These are phyloP conservation scores for Leishmania tropica DNA, from an alignment of 208 protist species.

Conservation along the genomic window DNA sequence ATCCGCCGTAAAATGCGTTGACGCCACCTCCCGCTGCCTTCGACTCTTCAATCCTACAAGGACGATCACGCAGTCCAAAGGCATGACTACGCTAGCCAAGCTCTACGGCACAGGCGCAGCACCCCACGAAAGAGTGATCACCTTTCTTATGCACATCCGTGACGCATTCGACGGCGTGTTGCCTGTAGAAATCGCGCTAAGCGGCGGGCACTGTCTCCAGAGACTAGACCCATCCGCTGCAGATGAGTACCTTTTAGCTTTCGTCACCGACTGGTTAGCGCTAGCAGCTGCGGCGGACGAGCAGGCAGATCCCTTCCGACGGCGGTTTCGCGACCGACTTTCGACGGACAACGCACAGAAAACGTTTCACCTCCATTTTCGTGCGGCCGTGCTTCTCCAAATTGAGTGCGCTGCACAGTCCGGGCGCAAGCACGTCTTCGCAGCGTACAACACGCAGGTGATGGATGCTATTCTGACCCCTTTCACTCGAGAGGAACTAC, in stretches of 20 bases:
- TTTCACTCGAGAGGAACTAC: neutral
- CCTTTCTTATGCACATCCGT: conserved; percentile 40
- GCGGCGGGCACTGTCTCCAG: conserved; percentile 33
- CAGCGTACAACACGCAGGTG: neutral
- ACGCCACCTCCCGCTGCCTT: conserved; percentile 45
- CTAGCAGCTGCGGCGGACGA: neutral
- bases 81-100: conserved; percentile 40
- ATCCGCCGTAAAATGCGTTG: conserved; percentile 29
- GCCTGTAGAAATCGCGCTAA: conserved; percentile 35
- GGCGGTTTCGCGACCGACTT: neutral
- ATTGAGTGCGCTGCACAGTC: conserved; percentile 18
- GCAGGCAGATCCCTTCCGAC: neutral
- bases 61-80: conserved; percentile 36
- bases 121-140: conserved; percentile 34
- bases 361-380: conserved; percentile 7
- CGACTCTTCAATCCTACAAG: conserved; percentile 62
- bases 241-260: conserved; percentile 12
- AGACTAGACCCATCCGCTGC: conserved; percentile 27
- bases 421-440: conserved; percentile 9
- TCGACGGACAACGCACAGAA: neutral
- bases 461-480: neutral
- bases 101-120: conserved; percentile 47
- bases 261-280: neutral
- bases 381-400: conserved; percentile 23
- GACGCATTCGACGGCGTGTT: conserved; percentile 34